Percentiles rank a stretch among this genome's conserved stretches.
These are phyloP conservation scores for Cucurbita ficifolia DNA, from an alignment of 306 rosid species.

Conservation along the genomic window DNA sequence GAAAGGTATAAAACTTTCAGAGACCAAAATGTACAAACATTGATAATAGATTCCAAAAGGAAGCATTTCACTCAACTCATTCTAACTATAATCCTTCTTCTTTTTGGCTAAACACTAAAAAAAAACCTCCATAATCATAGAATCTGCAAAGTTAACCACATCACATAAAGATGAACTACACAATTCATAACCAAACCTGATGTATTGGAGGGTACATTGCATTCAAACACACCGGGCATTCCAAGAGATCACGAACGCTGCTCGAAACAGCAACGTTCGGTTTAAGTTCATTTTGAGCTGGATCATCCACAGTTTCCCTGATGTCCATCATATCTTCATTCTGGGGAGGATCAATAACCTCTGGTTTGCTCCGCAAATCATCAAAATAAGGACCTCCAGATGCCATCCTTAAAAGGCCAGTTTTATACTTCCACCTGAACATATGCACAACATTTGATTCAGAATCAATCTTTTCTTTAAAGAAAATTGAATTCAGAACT, in stretches of 20 bases:
- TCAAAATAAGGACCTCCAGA: slow-evolving; percentile 48
- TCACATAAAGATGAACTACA: not conserved
- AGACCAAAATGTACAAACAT: not conserved
- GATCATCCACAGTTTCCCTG: slow-evolving; percentile 44
- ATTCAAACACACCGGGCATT: slow-evolving; percentile 90
- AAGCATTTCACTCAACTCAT: not conserved
- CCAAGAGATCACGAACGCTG: slow-evolving; percentile 81
- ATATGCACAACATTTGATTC: not conserved
- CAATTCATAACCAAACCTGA: slow-evolving; percentile 39
- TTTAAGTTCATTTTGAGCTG: slow-evolving; percentile 31
- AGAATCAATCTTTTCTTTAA: not conserved
- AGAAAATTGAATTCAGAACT: not conserved
- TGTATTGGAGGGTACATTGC: slow-evolving; percentile 97
- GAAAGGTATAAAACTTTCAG: not conserved
- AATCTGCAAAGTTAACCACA: not conserved
- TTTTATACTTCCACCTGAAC: not conserved
- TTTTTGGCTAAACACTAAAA: not conserved
- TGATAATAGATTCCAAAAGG: not conserved
- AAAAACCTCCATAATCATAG: not conserved
- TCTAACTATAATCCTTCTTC: not conserved
- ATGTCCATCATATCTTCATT: slow-evolving; percentile 46
- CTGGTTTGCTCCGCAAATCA: slow-evolving; percentile 50
- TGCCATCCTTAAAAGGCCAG: slow-evolving; percentile 30
- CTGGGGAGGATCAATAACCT: slow-evolving; percentile 68
- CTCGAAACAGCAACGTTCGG: slow-evolving; percentile 54